These are phyloP conservation scores for Xerocomellus chrysenteron DNA, from an alignment of 768 basidiomycete genomes.

Conservation along the genomic window DNA sequence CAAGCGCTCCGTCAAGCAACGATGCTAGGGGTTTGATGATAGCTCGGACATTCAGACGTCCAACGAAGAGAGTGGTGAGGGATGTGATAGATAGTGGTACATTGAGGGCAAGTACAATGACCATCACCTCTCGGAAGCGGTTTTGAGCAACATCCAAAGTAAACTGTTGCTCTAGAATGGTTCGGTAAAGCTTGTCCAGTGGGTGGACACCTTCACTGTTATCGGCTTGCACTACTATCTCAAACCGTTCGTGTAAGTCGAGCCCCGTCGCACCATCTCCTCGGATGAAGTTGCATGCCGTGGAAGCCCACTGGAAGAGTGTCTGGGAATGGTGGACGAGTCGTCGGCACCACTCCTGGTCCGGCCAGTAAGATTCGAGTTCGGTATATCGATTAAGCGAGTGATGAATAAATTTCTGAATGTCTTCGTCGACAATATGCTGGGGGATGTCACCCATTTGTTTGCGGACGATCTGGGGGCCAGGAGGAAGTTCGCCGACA, in stretches of 20 bases:
- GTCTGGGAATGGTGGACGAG: constrained; percentile 18
- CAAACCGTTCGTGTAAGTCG: neutral
- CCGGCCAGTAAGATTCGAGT: neutral
- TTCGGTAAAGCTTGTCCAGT: neutral
- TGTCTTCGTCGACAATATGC: neutral
- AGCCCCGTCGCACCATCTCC: too few relatives aligned
- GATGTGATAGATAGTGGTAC: neutral
- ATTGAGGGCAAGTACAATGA: neutral
- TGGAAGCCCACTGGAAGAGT: constrained; percentile 27
- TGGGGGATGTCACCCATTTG: constrained; percentile 12
- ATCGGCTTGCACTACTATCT: neutral
- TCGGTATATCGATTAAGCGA: neutral
- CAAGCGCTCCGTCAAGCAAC: neutral
- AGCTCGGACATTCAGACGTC: too few relatives aligned
- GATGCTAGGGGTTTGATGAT: neutral
- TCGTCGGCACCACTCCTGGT: constrained; percentile 6
- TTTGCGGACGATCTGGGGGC: neutral
- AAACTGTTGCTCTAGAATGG: neutral
- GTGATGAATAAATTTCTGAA: neutral
- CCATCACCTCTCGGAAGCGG: neutral
- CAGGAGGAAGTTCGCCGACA: constrained; percentile 11
- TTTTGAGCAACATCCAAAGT: neutral
- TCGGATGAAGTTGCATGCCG: constrained; percentile 7
- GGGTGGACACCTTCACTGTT: neutral
- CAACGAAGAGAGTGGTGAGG: too few relatives aligned